Conservation (phyloP, 805 yeast species). For the Candida berthetii region DNA sequence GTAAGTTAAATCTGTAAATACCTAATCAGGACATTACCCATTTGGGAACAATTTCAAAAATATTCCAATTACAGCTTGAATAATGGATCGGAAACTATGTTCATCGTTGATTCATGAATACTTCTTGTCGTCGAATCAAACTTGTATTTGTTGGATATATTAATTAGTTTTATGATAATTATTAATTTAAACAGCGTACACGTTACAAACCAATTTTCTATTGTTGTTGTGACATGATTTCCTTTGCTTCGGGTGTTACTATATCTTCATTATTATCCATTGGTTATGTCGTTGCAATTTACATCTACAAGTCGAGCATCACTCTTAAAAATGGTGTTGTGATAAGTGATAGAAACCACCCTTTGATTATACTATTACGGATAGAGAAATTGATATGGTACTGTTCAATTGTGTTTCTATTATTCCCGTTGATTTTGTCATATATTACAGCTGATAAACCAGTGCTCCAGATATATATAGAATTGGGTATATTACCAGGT, state of each 20-base stretch:
- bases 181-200: too few relatives aligned
- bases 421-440: background rate
- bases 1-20: too few relatives aligned
- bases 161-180: too few relatives aligned
- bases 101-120: too few relatives aligned
- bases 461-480: background rate
- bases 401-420: background rate
- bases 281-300: constrained; percentile 40
- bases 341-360: constrained; percentile 32
- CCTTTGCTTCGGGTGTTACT: background rate
- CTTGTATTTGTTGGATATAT: too few relatives aligned
- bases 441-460: background rate
- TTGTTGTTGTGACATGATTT: too few relatives aligned
- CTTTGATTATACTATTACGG: constrained; percentile 34
- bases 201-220: too few relatives aligned
- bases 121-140: too few relatives aligned
- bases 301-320: constrained; percentile 16
- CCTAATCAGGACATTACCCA: too few relatives aligned
- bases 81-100: too few relatives aligned
- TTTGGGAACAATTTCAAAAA: too few relatives aligned
- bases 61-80: too few relatives aligned
- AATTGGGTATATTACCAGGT: constrained; percentile 4
- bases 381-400: constrained; percentile 28
- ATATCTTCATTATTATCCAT: constrained; percentile 31
- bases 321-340: constrained; percentile 13